Conservation (phyloP, 2,329 filamentous ascomycete genomes). For the Apiospora pterosperma region DNA sequence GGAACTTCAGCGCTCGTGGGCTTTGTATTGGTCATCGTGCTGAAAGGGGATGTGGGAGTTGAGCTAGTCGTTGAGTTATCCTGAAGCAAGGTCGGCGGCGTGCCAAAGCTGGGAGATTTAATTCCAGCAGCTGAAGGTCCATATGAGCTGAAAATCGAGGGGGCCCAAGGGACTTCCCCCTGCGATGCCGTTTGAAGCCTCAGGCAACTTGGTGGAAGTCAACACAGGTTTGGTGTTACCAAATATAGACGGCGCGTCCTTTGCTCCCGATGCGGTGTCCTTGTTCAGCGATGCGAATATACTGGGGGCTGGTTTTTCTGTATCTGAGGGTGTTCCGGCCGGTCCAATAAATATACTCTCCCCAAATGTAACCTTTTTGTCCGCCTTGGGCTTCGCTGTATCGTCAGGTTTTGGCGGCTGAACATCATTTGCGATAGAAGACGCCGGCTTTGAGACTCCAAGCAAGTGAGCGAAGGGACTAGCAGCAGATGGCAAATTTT, state of each 20-base stretch:
- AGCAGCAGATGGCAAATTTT: not conserved
- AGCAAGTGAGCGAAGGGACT: constrained; percentile 2
- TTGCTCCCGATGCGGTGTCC: not conserved
- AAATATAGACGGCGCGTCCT: not conserved
- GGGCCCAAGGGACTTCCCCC: not conserved
- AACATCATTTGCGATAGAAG: too few species aligned
- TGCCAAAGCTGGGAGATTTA: not conserved
- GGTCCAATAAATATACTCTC: constrained; percentile 4
- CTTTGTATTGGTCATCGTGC: not conserved
- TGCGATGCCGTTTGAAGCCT: not conserved
- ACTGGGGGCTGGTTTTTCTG: not conserved
- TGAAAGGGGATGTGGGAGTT: not conserved
- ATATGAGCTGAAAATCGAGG: constrained; percentile 6
- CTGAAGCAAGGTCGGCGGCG: not conserved
- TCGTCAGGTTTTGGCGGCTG: not conserved
- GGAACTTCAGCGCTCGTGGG: not conserved
- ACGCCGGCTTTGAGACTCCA: not conserved
- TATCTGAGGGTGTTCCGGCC: not conserved
- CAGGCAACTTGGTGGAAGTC: not conserved
- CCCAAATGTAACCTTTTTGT: constrained; percentile 15
- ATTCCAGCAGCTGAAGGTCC: constrained; percentile 1
- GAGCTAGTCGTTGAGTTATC: not conserved
- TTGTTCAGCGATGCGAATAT: constrained; percentile 13
- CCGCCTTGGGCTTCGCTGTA: not conserved
- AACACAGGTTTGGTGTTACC: not conserved